Base-by-base conservation (phyloP, 495 filamentous ascomycete species). In the Aspergillus homomorphus region DNA sequence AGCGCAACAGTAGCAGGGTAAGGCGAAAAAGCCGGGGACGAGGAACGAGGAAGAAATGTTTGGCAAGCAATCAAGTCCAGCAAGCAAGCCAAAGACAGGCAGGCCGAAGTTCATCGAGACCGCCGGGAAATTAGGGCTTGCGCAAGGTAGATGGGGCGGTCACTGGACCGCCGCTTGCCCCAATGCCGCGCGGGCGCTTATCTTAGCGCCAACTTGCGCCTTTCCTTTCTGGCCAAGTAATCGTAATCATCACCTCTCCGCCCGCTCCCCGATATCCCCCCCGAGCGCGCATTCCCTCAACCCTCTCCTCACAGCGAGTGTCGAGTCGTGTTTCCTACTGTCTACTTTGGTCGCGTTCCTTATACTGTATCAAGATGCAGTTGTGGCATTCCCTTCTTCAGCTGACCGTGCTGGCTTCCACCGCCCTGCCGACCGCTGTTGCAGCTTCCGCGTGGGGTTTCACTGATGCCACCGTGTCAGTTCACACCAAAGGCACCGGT, bases 361-460 rank as follows among this genome's bases (percentile, higher is more conserved):
- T 19, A 18, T 19, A 18, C 24, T 19, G 41, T 33, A n/a, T 18
- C 63, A 73, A 23, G 30, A 80, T 80, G 77, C 70, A 75, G 65
- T 61, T 76, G 63, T 75, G 73, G 69, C 69, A 73, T 57, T 64
- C 68, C 50, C 66, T 71, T 61, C 64, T 73, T 62, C 69, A 70
- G 30, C 68, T 78, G 48, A 69, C 70, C 53, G 65, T 80, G 54
- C 64, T 77, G 67, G 76, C 67, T 23, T 70, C 71, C 6, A 66
- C 68, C 45, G 71, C 74, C 12, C 21, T 72, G 50, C 73, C 74
- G n/a, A 64, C 65, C 45, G 73, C 59, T 16, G 87, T 14, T 12
- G 33, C 89, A 44, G 88, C 89, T 52, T 84, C 89, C 33, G 84
- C 85, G 26, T 96, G 92, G 92, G 82, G 84, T 19, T 94, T 94